These are phyloP conservation scores for Leishmania lainsoni DNA, from an alignment of 208 protist species.

Conservation along the genomic window DNA sequence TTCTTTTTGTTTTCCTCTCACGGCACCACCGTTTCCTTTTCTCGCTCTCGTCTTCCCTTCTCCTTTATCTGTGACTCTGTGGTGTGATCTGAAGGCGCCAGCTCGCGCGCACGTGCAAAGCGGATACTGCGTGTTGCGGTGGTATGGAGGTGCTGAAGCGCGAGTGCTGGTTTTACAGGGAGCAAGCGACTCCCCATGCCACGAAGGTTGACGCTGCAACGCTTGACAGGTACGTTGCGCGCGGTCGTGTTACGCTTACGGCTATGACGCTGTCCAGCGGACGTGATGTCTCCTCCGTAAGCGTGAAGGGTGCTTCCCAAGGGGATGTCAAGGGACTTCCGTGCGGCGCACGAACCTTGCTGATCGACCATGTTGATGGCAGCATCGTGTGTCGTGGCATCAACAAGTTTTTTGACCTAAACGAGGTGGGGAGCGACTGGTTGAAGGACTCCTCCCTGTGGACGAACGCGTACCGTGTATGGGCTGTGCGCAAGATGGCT, in stretches of 20 bases:
- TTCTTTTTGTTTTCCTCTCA: neutral
- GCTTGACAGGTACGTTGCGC: conserved; percentile 31
- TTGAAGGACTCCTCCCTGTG: conserved; percentile 41
- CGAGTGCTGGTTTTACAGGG: conserved; percentile 37
- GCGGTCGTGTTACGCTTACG: conserved; percentile 34
- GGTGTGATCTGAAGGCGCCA: neutral
- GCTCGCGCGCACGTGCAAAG: neutral
- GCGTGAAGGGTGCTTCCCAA: conserved; percentile 70
- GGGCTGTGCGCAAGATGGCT: conserved; percentile 84
- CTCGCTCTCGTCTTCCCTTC: neutral
- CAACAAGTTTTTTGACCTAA: conserved; percentile 89
- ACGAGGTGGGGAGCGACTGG: conserved; percentile 50
- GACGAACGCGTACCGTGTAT: conserved; percentile 42
- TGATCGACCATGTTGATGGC: conserved; percentile 51
- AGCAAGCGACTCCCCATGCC: conserved; percentile 13
- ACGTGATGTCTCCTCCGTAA: conserved; percentile 52
- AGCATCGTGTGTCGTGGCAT: conserved; percentile 79
- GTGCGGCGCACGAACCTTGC: conserved; percentile 75
- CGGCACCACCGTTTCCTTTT: neutral
- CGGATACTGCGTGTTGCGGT: neutral
- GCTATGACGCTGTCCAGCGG: conserved; percentile 29
- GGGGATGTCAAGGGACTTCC: conserved; percentile 66
- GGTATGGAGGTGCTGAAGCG: conserved; percentile 34
- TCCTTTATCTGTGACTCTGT: neutral
- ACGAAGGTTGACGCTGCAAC: conserved; percentile 24